Evolutionary conservation across 768 basidiomycete genomes (phyloP), one percentile per base, ranked within the genome.

Genomic region (Lactarius hengduanensis): DNA sequence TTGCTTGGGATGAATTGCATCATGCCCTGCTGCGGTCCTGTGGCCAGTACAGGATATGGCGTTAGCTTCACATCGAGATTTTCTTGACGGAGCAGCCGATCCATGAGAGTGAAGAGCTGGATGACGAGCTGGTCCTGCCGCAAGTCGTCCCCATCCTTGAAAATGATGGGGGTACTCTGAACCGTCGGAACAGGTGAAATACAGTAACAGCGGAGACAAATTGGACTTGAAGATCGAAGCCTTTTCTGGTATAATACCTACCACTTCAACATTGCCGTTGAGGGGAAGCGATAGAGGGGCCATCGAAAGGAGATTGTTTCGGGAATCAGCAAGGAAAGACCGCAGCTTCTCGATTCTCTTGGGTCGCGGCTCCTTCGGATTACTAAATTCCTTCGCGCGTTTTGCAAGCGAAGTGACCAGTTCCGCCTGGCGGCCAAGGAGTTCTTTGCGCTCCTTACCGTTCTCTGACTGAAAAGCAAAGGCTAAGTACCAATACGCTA

Each of bases 61-160:
- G 85, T 94, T 63, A 99, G 75, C 74, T 94, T 92, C 64, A 98
- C 79, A 74, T 98, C 97, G 61, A 99, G 76, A 74, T 97, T 97
- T 79, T 98, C 97, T 77, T 96, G 96, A 64, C 94, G 80, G 67
- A 98, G 78, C 30, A 99, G 77, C 57, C 91, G 83, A 74, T 99
- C 95, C 97, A 99, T 99, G 32, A 99, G 85, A 18, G 95, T 97
- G 76, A 99, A 96, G n/a, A 98, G 82, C 76, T 99, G 97, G 59
- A 98, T 90, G 32, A 98, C 96, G 43, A 99, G 86, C 76, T 99
- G 97, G 74, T 99, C 97, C 76, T 99, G 97, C 26, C 97, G 88
- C 83, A 98, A 90, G 74, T 99, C 97, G 74, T 98, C 97, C 16
- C 97, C 97, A 71, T 98, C 96, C 77, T 98, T 99, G 83, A 98